Evolutionary conservation across 257 asterid species (phyloP).

Genomic region (Scutellaria galericulata): DNA sequence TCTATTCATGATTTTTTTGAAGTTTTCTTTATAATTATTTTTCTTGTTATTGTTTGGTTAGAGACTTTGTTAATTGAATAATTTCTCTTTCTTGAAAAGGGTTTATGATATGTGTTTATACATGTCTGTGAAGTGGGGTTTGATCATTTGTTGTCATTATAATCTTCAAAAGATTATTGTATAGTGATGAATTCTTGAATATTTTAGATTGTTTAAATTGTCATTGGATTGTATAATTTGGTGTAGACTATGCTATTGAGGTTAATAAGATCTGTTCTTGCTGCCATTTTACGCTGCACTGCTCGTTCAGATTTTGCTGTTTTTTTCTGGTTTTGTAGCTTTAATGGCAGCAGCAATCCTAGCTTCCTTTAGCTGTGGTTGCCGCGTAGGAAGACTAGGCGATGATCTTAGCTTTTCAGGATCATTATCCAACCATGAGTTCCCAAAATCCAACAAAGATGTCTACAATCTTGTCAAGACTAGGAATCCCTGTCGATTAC

Average conservation of each 20-base stretch:
- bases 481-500: constrained; percentile 38
- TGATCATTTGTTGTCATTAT: not conserved
- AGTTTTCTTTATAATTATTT: not conserved
- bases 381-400: constrained; percentile 50
- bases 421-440: constrained; percentile 41
- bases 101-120: not conserved
- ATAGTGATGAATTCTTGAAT: not conserved
- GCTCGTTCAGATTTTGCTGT: not conserved
- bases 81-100: not conserved
- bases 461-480: constrained; percentile 31
- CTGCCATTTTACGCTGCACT: too few relatives aligned
- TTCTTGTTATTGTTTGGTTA: not conserved
- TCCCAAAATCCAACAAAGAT: constrained; percentile 37
- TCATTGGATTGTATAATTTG: not conserved
- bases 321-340: constrained; percentile 42
- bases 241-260: not conserved
- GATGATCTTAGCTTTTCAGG: constrained; percentile 60
- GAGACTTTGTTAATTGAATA: constrained; percentile 4
- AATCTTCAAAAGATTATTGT: not conserved
- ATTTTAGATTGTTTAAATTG: not conserved
- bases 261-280: not conserved
- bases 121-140: not conserved
- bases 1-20: not conserved
- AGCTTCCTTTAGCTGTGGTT: constrained; percentile 72
- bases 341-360: constrained; percentile 71